Evolutionary conservation across 495 filamentous ascomycete genomes (phyloP), one percentile per base, ranked within the genome.

Genomic region (Delitschia confertaspora): DNA sequence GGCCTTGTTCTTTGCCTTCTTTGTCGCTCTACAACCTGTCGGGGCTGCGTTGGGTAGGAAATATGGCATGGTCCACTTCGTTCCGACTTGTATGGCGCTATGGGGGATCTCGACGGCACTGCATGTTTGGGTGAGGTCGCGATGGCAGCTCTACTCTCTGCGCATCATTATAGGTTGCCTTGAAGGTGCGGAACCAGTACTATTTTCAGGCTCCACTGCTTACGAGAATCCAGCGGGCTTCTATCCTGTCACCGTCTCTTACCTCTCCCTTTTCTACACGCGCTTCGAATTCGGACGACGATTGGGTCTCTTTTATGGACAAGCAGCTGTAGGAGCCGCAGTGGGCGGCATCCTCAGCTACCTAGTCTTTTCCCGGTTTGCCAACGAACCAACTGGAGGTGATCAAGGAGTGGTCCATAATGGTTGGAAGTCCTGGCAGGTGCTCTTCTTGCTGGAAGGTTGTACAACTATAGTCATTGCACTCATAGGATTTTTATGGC

Each of bases 381-480:
- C 9, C 26, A n/a, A 21, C 20, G 23, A 40, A 31, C 45, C 33
- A 47, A 21, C 23, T 10, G 7, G 23, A n/a, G n/a, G n/a, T n/a
- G n/a, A 21, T 18, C 18, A 17, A 4, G 34, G 23, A 2, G 11
- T 30, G 7, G 18, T 19, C 6, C 38, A 41, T 2, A 17, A 42
- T 7, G 45, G 38, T 53, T 73, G 50, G 66, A 62, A 43, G 41
- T 52, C 51, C 6, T 78, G 76, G 68, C 70, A 78, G 55, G 61
- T 73, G 13, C 63, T 79, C 3, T 79, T 79, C 50, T 47, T 78
- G 42, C 61, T 76, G 22, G 73, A 79, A 55, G 75, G 72, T 3
- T 47, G 47, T 2, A 42, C 65, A 6, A 79, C 73, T 4, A 63
- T 73, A 11, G 11, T 64, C 3, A 36, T 72, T 19, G 75, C 74